Base-by-base conservation (phyloP, 1,284 basidiomycete species). In the Athelia sp. region DNA sequence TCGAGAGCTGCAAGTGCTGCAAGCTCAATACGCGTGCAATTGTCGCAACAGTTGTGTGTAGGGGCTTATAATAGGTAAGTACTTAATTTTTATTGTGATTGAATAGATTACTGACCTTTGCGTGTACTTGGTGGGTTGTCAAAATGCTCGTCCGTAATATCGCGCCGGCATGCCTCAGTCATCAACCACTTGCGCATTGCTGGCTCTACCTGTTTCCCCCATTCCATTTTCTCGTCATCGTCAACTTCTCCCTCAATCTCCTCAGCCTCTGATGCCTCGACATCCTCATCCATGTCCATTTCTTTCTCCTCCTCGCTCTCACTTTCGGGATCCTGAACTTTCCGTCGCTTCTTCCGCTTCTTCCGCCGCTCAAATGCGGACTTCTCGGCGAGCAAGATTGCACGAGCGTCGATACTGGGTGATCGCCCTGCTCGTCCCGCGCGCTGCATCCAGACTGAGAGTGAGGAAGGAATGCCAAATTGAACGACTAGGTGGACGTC, bases 391-490 rank as follows among this genome's bases (percentile, higher is more conserved):
- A 70, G 54, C 0, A 69, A 48, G 26, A 65, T 56, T 2, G 64
- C 67, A 2, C 49, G 48, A 0, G 60, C 66, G 14, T 58, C 50
- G 10, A 66, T 19, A 36, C n/a, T 17, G 9, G 45, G 35, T 3
- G 44, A 32, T 2, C 62, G 55, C 1, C 66, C 68, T 3, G 61
- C 67, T 18, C 62, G 60, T 3, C 67, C 68, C 2, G 58, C 58
- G 9, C 62, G 54, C 48, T 70, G 67, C 1, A 54, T 61, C 62
- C 61, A 68, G 3, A 68, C 54, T 2, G 62, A 53, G 0, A 70
- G 56, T 2, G 64, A 65, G 0, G 43, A 31, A 0, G 62, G 62
- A 1, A 66, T 56, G 4, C 58, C 55, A 46, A 68, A 64, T 50
- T 66, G 65, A 18, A 69, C 53, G 1, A 67, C 58, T 4, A 56